Conservation (phyloP, 495 filamentous ascomycete species). For the Cercophora scortea region DNA sequence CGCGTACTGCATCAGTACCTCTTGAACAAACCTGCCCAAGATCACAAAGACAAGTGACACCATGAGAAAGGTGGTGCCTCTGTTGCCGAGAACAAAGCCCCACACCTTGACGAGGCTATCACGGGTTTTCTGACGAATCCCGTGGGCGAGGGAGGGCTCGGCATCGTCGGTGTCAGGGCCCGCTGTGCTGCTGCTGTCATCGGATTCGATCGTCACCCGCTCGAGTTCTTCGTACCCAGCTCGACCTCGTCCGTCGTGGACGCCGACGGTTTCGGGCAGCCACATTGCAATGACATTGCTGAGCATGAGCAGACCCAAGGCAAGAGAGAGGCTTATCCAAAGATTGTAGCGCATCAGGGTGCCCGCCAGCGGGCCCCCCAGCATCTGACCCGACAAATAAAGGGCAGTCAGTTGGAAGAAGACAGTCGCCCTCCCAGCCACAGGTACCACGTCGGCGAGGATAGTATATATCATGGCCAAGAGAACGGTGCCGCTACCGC, state of each 20-base stretch:
- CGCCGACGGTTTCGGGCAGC: constrained; percentile 23
- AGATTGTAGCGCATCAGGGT: constrained; percentile 13
- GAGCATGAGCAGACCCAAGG: constrained; percentile 7
- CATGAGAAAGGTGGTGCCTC: constrained; percentile 14
- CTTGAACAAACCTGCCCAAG: constrained; percentile 17
- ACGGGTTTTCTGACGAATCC: constrained; percentile 6
- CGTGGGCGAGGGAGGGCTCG: neutral
- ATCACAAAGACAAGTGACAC: constrained; percentile 16
- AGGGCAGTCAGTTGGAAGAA: constrained; percentile 23
- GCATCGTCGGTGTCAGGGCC: neutral
- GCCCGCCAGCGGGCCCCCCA: constrained; percentile 17
- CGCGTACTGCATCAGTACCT: constrained; percentile 26
- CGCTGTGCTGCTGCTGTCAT: neutral
- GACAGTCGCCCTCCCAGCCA: constrained; percentile 15
- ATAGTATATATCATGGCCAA: constrained; percentile 27
- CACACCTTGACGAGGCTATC: constrained; percentile 11
- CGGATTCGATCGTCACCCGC: neutral
- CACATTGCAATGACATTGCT: neutral
- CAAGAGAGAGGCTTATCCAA: constrained; percentile 17
- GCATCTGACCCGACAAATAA: constrained; percentile 17
- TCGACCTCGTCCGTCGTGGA: constrained; percentile 5
- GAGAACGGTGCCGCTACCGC: constrained; percentile 17
- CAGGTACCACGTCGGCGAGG: constrained; percentile 21
- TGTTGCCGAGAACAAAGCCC: constrained; percentile 17
- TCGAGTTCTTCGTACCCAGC: too few relatives aligned